A percentile compares a stretch with the other conserved stretches of the same genome.
phyloP scores from a whole-genome alignment of 495 filamentous ascomycete genomes.

The Penicillium silybi region DNA sequence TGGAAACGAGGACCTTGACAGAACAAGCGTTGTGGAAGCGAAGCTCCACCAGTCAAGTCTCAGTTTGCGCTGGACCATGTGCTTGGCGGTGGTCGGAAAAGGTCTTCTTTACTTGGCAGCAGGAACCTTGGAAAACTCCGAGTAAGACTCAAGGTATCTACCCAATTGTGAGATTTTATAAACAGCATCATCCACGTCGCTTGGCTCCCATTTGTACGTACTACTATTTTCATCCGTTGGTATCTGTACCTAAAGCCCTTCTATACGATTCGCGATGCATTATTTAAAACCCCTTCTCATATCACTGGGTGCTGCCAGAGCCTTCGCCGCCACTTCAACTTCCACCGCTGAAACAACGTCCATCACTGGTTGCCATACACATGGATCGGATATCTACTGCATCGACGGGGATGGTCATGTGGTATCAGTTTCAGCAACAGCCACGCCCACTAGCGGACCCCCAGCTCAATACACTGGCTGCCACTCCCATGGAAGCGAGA shows the following conservation, averaged over 20 bases:
- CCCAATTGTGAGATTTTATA: neutral
- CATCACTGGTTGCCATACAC: slow-evolving; percentile 39
- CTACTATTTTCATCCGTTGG: neutral
- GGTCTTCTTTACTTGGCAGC: slow-evolving; percentile 11
- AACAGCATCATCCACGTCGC: neutral
- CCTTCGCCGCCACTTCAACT: slow-evolving; percentile 17
- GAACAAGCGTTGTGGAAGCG: slow-evolving; percentile 1
- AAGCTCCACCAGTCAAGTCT: slow-evolving; percentile 1
- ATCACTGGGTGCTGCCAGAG: slow-evolving; percentile 5
- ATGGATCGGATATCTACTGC: slow-evolving; percentile 40
- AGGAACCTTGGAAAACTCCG: slow-evolving; percentile 6
- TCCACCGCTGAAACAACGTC: slow-evolving; percentile 21
- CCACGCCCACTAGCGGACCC: slow-evolving; percentile 39
- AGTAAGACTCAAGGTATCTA: neutral
- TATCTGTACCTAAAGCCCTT: neutral
- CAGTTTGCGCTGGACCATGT: neutral
- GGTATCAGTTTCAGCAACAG: slow-evolving; percentile 35
- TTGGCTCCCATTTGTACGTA: neutral
- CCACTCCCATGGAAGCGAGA: slow-evolving; percentile 43
- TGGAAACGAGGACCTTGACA: slow-evolving; percentile 21
- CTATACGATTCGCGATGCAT: slow-evolving; percentile 1
- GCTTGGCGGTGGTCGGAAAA: slow-evolving; percentile 10
- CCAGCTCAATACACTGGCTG: slow-evolving; percentile 50
- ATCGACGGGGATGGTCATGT: slow-evolving; percentile 35
- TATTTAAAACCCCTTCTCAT: slow-evolving; percentile 9